Conservation (phyloP, 345 rosid genomes). For the Hibiscus syriacus region DNA sequence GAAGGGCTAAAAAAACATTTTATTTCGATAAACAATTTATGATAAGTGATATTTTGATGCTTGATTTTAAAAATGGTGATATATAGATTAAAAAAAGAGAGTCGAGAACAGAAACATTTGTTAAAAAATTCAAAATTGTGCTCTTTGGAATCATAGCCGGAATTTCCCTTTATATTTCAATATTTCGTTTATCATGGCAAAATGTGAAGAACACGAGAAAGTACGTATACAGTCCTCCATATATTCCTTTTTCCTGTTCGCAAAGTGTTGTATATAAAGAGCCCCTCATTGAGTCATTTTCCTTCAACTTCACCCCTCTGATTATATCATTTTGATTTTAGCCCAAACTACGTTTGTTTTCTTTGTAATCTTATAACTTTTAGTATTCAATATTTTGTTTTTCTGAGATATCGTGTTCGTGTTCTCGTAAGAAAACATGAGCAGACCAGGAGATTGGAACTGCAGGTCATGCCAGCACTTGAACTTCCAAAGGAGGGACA, state of each 20-base stretch:
- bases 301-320: not conserved
- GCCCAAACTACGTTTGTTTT: not conserved
- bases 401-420: not conserved
- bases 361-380: not conserved
- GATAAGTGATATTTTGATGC: too few species aligned
- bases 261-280: conserved; percentile 35
- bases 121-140: conserved; percentile 6
- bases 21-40: too few species aligned
- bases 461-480: conserved; percentile 76
- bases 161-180: conserved; percentile 30
- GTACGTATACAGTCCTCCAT: conserved; percentile 32
- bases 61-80: too few species aligned
- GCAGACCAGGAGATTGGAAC: conserved; percentile 94
- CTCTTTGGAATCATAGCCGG: conserved; percentile 36
- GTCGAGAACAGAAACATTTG: conserved; percentile 1
- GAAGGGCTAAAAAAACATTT: too few species aligned
- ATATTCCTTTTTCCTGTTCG: conserved; percentile 24
- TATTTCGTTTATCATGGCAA: too few species aligned
- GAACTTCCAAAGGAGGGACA: conserved; percentile 77
- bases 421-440: conserved; percentile 35
- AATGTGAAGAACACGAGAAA: conserved; percentile 60
- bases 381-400: not conserved
- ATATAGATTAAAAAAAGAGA: too few species aligned
- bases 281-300: conserved; percentile 14
- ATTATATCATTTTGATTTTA: not conserved